These are phyloP conservation scores for Colletotrichum gloeosporioides DNA, from an alignment of 2,329 filamentous ascomycete genomes.

Conservation along the genomic window DNA sequence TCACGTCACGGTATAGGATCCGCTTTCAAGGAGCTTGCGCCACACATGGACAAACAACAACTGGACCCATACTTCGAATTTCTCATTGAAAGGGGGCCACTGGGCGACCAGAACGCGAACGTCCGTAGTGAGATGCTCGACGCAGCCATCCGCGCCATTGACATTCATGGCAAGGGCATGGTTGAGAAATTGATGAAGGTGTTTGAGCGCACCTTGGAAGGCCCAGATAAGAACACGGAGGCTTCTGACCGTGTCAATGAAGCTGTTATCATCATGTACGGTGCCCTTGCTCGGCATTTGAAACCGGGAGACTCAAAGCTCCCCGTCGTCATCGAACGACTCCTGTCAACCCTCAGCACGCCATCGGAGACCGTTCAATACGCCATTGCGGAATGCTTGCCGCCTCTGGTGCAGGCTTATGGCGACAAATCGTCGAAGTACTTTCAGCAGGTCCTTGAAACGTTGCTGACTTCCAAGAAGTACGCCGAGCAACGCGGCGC, in stretches of 20 bases:
- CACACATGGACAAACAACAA: conserved; percentile 69
- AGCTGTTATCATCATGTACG: conserved; percentile 96
- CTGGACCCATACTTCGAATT: conserved; percentile 84
- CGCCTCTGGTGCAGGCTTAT: conserved; percentile 85
- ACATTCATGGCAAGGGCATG: conserved; percentile 78
- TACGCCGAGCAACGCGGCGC: conserved; percentile 94
- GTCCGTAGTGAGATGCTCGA: conserved; percentile 93
- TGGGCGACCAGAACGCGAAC: conserved; percentile 79
- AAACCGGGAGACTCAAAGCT: conserved; percentile 85
- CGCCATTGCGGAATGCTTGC: conserved; percentile 91
- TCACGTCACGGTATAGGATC: conserved; percentile 86
- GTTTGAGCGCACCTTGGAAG: conserved; percentile 88
- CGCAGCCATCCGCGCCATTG: conserved; percentile 81
- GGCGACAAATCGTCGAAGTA: conserved; percentile 80
- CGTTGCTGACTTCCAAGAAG: conserved; percentile 84
- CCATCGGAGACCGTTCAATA: conserved; percentile 97
- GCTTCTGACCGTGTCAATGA: conserved; percentile 91
- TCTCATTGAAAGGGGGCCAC: conserved; percentile 82
- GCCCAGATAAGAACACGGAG: conserved; percentile 80
- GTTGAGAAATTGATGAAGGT: conserved; percentile 92
- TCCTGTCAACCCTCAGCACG: conserved; percentile 87
- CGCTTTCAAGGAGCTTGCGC: conserved; percentile 82
- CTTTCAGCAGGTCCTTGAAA: conserved; percentile 79
- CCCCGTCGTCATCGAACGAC: conserved; percentile 83
- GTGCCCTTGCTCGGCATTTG: conserved; percentile 88